phyloP scores from a whole-genome alignment of 768 basidiomycete genomes.

The Melanogaster broomeanus region DNA sequence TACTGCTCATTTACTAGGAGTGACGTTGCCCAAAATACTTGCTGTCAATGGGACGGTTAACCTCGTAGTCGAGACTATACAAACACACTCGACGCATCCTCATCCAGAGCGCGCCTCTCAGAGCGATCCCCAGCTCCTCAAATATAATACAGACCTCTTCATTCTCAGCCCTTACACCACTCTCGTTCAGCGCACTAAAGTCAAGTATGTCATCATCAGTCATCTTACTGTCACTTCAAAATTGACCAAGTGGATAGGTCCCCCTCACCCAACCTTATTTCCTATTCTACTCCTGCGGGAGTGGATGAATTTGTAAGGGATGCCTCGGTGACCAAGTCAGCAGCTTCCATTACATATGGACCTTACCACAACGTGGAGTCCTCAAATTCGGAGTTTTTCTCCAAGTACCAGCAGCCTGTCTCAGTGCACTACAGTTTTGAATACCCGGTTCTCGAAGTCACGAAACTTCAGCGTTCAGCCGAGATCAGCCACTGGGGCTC shows the following conservation, averaged over 20 bases:
- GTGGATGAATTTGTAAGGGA: constrained; percentile 62
- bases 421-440: constrained; percentile 80
- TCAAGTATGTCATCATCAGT: constrained; percentile 57
- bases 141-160: constrained; percentile 76
- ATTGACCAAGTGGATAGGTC: constrained; percentile 46
- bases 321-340: constrained; percentile 66
- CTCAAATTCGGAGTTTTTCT: constrained; percentile 58
- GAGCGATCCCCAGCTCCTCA: constrained; percentile 74
- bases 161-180: constrained; percentile 85
- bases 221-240: neutral
- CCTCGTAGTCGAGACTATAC: constrained; percentile 76
- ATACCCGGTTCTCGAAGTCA: constrained; percentile 78
- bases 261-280: constrained; percentile 68
- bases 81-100: constrained; percentile 76
- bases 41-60: constrained; percentile 63
- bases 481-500: constrained; percentile 98
- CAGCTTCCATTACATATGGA: constrained; percentile 84
- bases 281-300: constrained; percentile 67
- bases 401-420: constrained; percentile 63
- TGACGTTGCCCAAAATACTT: constrained; percentile 63
- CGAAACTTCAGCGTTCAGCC: constrained; percentile 68
- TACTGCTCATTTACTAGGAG: constrained; percentile 55
- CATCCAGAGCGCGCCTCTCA: constrained; percentile 76
- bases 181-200: constrained; percentile 80
- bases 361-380: constrained; percentile 78